A percentile compares a stretch with the other conserved stretches of the same genome.
These are phyloP conservation scores for Corynespora cassiicola DNA, from an alignment of 2,329 filamentous ascomycete species.

Conservation along the genomic window DNA sequence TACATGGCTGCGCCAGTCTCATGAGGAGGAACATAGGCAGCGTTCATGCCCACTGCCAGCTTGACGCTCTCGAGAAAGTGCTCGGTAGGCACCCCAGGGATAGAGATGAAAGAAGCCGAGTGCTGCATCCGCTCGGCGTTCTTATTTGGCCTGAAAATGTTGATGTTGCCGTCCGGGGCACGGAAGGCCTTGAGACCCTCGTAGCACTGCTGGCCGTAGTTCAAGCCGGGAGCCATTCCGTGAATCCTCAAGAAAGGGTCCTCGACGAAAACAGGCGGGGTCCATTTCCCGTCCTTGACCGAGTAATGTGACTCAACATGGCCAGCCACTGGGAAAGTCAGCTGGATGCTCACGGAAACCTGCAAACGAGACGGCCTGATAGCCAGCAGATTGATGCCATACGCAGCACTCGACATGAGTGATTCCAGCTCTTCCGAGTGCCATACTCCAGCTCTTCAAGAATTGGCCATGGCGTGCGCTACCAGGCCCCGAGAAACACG, in stretches of 20 bases:
- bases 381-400: too few relatives aligned
- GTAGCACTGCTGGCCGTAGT: conserved; percentile 96
- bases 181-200: conserved; percentile 99
- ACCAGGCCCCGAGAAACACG: too few relatives aligned
- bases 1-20: conserved; percentile 91
- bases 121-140: conserved; percentile 87
- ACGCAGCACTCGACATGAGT: too few relatives aligned
- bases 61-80: conserved; percentile 79
- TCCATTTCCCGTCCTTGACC: conserved; percentile 76
- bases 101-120: conserved; percentile 81
- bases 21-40: conserved; percentile 88
- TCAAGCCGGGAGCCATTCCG: conserved; percentile 92
- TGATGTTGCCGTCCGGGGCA: conserved; percentile 73
- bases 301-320: conserved; percentile 91
- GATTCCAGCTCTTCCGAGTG: too few relatives aligned
- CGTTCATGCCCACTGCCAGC: conserved; percentile 85
- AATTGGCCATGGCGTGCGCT: too few relatives aligned
- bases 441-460: too few relatives aligned
- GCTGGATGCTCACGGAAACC: conserved; percentile 6
- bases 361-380: too few relatives aligned
- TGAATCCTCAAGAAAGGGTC: conserved; percentile 89
- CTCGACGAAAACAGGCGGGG: conserved; percentile 76
- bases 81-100: conserved; percentile 78
- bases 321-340: conserved; percentile 73
- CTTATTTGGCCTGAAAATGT: conserved; percentile 84